Conservation (phyloP, 164 flowering plant species). For the Vitis cinerea region DNA sequence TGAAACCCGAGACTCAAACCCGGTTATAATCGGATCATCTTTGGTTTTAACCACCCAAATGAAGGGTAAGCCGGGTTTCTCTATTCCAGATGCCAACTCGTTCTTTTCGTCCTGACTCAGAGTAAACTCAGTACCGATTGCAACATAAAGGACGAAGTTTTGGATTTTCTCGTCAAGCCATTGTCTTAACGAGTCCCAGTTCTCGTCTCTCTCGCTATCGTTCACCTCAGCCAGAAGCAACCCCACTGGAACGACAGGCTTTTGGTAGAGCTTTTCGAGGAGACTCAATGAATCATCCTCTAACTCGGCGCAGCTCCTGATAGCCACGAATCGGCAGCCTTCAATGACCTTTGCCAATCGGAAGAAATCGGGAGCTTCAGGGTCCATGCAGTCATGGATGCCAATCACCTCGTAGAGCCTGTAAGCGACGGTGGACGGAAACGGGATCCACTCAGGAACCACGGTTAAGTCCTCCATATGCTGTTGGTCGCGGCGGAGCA, state of each 20-base stretch:
- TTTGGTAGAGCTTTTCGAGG: constrained; percentile 30
- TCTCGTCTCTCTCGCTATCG: not conserved
- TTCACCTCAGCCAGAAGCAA: constrained; percentile 38
- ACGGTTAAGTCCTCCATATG: constrained; percentile 25
- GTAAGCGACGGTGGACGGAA: constrained; percentile 26
- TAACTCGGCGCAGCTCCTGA: constrained; percentile 49
- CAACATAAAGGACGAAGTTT: constrained; percentile 46
- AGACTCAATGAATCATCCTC: constrained; percentile 54
- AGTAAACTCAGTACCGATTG: constrained; percentile 48
- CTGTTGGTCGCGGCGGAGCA: constrained; percentile 7
- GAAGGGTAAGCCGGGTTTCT: constrained; percentile 46
- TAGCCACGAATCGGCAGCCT: constrained; percentile 34
- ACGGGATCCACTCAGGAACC: constrained; percentile 54
- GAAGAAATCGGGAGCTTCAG: constrained; percentile 27
- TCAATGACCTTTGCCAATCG: constrained; percentile 24
- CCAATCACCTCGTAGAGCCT: constrained; percentile 30
- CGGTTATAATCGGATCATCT: not conserved
- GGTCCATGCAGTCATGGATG: constrained; percentile 5
- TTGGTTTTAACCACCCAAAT: constrained; percentile 40
- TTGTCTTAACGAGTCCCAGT: constrained; percentile 26
- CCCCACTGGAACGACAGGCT: constrained; percentile 56
- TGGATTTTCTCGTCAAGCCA: constrained; percentile 39
- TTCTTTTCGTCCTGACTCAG: constrained; percentile 27
- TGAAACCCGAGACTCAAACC: constrained; percentile 29
- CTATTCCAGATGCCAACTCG: constrained; percentile 56